Evolutionary conservation across 805 yeast species (phyloP), one percentile per base, ranked within the genome.

Genomic region (Metschnikowia lunata): DNA sequence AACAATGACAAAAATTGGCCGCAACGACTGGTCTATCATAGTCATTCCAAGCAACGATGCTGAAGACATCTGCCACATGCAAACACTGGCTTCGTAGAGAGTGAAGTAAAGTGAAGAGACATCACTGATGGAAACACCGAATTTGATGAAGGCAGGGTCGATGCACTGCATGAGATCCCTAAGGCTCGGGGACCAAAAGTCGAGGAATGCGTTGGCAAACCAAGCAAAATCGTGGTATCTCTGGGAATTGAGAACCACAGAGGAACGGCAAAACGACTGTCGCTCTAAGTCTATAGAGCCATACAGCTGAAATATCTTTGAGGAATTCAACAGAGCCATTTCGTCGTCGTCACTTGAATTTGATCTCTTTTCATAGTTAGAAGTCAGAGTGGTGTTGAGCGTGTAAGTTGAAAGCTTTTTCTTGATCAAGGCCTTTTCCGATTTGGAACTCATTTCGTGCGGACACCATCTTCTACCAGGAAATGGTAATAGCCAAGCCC

Each of bases 151-250:
- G 2, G 55, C 48, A 7, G 55, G 57, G 33, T 54, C 57, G 9
- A 53, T 30, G 13, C 26, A 27, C n/a, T 43, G 31, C 26, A 41
- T 14, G 10, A 35, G 12, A 4, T 39, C 43, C 1, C 29, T 37
- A 2, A 34, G 15, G 26, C 36, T 38, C 10, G 49, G 39, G 8
- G 44, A 37, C 50, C 50, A 46, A 26, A 36, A 31, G 40, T 54
- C 57, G 15, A 54, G 47, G 35, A 37, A 52, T 23, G 40, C 35
- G 47, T 54, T 54, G 34, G 53, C 43, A 37, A 55, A 55, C 13
- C 51, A 45, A 7, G 58, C 60, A 36, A 60, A 51, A 10, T 55
- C 47, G 39, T 53, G 54, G 45, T 52, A 62, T 29, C 54, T 52
- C 43, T 62, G 64, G 31, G 56, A 53, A 27, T 50, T 50, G 12